phyloP scores from a whole-genome alignment of 306 rosid genomes.

The Cucurbita moschata region DNA sequence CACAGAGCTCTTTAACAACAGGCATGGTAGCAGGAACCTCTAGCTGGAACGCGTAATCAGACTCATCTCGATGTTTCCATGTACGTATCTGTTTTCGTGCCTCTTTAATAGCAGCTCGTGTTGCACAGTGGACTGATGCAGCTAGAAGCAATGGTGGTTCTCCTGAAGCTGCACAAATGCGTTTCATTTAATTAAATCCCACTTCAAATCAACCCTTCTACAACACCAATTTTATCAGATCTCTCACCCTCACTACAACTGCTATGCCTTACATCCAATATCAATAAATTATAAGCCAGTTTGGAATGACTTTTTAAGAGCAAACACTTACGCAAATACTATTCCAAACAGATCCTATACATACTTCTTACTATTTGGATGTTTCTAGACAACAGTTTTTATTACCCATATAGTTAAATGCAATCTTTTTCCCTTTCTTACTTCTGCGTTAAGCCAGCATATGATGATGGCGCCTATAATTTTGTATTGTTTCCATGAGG shows the following conservation, averaged over 20 bases:
- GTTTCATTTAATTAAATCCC: too few species aligned
- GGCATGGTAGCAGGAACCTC: conserved; percentile 83
- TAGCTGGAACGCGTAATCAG: conserved; percentile 33
- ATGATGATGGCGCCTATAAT: not conserved
- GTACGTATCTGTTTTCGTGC: conserved; percentile 56
- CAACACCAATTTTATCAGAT: too few species aligned
- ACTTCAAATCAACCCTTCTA: too few species aligned
- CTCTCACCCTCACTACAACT: too few species aligned
- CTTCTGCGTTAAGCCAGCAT: not conserved
- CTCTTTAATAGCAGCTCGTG: conserved; percentile 69
- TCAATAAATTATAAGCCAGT: too few species aligned
- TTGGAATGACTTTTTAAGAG: too few species aligned
- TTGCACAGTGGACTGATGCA: conserved; percentile 74
- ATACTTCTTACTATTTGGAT: not conserved
- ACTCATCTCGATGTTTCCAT: conserved; percentile 37
- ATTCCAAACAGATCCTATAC: not conserved
- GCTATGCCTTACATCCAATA: too few species aligned
- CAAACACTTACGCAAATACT: too few species aligned
- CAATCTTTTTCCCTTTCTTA: not conserved
- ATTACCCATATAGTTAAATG: not conserved
- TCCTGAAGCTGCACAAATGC: conserved; percentile 64
- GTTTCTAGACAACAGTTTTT: not conserved
- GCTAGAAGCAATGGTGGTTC: conserved; percentile 84
- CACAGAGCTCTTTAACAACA: conserved; percentile 64
- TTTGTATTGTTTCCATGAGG: not conserved